phyloP scores from a whole-genome alignment of 1,284 basidiomycete genomes.

The Puccinia triticina region DNA sequence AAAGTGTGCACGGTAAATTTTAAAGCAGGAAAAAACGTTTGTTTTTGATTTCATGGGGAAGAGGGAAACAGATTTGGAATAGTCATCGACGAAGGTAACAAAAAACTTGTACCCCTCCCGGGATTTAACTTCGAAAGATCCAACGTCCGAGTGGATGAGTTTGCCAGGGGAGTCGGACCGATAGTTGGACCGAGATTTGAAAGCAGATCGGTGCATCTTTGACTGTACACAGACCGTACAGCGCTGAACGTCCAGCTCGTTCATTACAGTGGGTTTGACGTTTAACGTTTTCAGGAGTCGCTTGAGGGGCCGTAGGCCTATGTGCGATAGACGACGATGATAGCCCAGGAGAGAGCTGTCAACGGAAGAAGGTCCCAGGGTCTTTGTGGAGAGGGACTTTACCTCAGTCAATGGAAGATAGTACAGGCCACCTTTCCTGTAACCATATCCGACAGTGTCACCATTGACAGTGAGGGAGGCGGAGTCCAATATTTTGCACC shows the following conservation, averaged over 20 bases:
- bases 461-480: too few species aligned
- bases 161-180: neutral
- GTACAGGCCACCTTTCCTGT: too few species aligned
- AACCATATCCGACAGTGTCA: too few species aligned
- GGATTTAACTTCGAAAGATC: neutral
- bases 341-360: neutral
- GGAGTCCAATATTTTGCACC: too few species aligned
- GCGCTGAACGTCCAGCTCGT: neutral
- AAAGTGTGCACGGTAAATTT: constrained; percentile 57
- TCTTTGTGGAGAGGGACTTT: too few species aligned
- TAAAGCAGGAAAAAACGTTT: constrained; percentile 55
- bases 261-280: neutral
- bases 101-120: neutral
- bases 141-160: constrained; percentile 12
- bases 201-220: neutral
- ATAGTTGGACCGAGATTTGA: neutral
- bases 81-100: neutral
- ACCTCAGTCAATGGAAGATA: too few species aligned
- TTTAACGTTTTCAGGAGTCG: neutral
- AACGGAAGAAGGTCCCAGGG: too few species aligned
- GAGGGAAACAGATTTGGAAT: neutral
- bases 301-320: constrained; percentile 4
- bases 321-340: neutral
- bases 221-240: too few species aligned
- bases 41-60: constrained; percentile 8